Evolutionary conservation across 2,329 filamentous ascomycete genomes (phyloP), one percentile per base, ranked within the genome.

Genomic region (Cladosporium oxysporum): DNA sequence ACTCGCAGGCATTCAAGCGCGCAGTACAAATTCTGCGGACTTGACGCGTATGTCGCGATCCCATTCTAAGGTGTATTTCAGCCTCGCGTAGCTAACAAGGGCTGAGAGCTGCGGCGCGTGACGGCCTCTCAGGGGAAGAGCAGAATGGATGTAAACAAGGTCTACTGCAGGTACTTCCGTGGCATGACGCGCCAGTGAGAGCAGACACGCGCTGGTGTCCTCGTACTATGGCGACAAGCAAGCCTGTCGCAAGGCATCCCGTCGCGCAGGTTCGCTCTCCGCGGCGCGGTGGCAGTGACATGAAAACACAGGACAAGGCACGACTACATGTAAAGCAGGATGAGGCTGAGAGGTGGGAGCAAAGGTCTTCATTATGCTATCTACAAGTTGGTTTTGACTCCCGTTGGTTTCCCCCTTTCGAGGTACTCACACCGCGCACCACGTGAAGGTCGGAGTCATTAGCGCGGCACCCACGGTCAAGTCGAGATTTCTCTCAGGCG

Each of bases 351-450:
- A 33, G 5, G 50, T 6, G 50, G 50, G 28, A 53, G 50, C 50
- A 53, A 28, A n/a, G 6, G 2, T 12, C 11, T 53, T 53, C 26
- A 53, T 53, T 10, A 53, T 31, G 14, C 50, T 33, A 58, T 18
- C 1, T 49, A 60, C 58, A 33, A 31, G 28, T 23, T 10, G 3
- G 35, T 18, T 31, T 28, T 49, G 58, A 49, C 58, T 49, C 26
- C 58, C 41, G 58, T 60, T 60, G 58, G 58, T 60, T 60, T 60
- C 58, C 58, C 58, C 33, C 58, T 49, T 29, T 8, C 23, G 58
- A 60, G 58, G 58, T 60, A 60, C 58, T 59, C 57, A 59, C 57
- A 59, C 57, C 57, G 57, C 14, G 33, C 57, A 47, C 57, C 57
- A n/a, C 57, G 57, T 29, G 57, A 59, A 59, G 57, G 57, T 47